Conservation (phyloP, 306 rosid genomes). For the Calophaca sinica region DNA sequence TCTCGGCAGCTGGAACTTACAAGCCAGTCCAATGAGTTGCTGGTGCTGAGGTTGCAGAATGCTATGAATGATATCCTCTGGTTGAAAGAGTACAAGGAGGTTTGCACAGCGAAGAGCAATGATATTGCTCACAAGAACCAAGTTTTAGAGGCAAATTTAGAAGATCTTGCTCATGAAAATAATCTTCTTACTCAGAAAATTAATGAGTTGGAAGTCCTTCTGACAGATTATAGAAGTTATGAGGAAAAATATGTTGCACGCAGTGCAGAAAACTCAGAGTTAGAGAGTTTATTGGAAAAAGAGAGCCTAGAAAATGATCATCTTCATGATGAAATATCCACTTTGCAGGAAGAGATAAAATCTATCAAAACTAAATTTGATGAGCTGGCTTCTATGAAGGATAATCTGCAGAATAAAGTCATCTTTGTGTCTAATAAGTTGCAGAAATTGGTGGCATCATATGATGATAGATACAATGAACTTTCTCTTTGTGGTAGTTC, state of each 20-base stretch:
- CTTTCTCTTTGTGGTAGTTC: constrained; percentile 54
- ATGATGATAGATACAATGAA: constrained; percentile 49
- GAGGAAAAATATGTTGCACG: constrained; percentile 66
- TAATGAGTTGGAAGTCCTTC: constrained; percentile 62
- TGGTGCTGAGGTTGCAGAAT: constrained; percentile 72
- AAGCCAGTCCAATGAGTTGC: constrained; percentile 74
- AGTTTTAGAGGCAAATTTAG: constrained; percentile 65
- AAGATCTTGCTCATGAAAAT: constrained; percentile 60
- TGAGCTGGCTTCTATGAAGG: constrained; percentile 64
- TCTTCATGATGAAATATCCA: constrained; percentile 61
- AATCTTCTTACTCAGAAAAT: constrained; percentile 62
- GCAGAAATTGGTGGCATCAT: constrained; percentile 64
- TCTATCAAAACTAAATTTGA: constrained; percentile 59
- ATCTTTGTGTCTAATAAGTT: constrained; percentile 56
- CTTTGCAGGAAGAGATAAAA: constrained; percentile 72
- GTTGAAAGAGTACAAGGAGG: constrained; percentile 68
- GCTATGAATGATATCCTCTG: constrained; percentile 70
- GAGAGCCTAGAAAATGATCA: constrained; percentile 59
- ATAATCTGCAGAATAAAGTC: constrained; percentile 64
- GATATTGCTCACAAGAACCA: constrained; percentile 71
- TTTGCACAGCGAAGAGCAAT: constrained; percentile 64
- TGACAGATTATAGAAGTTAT: constrained; percentile 63
- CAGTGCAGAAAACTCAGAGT: constrained; percentile 68
- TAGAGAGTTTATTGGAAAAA: constrained; percentile 61
- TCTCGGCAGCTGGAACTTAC: constrained; percentile 71